phyloP scores from a whole-genome alignment of 176 grass and related monocot genomes.

The Cenchrus americanus region DNA sequence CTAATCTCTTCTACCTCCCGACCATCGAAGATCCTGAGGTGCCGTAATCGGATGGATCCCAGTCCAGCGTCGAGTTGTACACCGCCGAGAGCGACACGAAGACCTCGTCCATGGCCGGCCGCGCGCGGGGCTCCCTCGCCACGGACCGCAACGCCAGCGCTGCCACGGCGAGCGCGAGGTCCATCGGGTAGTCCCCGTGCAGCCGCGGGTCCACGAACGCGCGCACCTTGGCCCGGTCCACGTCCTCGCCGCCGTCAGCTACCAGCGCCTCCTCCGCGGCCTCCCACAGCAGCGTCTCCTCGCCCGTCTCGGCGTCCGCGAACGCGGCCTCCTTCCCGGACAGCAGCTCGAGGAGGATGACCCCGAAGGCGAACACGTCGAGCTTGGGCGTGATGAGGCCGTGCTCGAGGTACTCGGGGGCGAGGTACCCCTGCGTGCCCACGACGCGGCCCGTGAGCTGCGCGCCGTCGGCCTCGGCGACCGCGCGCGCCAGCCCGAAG shows the following conservation, averaged over 20 bases:
- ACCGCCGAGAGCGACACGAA: conserved; percentile 60
- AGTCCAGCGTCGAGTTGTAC: conserved; percentile 65
- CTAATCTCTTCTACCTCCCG: conserved; percentile 35
- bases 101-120: conserved; percentile 58
- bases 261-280: conserved; percentile 39
- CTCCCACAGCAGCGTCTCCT: conserved; percentile 56
- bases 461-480: conserved; percentile 24
- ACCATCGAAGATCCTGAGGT: conserved; percentile 55
- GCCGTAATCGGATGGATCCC: conserved; percentile 57
- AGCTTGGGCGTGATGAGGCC: conserved; percentile 75
- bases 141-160: conserved; percentile 74
- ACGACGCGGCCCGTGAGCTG: conserved; percentile 78
- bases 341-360: conserved; percentile 76
- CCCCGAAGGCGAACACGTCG: conserved; percentile 85
- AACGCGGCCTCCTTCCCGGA: conserved; percentile 73
- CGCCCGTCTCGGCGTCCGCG: conserved; percentile 23
- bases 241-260: conserved; percentile 57
- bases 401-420: conserved; percentile 82
- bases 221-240: conserved; percentile 44
- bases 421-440: conserved; percentile 79
- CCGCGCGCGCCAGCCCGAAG: conserved; percentile 68
- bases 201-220: conserved; percentile 64
- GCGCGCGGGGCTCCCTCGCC: conserved; percentile 48
- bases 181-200: conserved; percentile 63
- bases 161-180: conserved; percentile 64